These are phyloP conservation scores for Beauveria bassiana DNA, from an alignment of 2,329 filamentous ascomycete species.

Conservation along the genomic window DNA sequence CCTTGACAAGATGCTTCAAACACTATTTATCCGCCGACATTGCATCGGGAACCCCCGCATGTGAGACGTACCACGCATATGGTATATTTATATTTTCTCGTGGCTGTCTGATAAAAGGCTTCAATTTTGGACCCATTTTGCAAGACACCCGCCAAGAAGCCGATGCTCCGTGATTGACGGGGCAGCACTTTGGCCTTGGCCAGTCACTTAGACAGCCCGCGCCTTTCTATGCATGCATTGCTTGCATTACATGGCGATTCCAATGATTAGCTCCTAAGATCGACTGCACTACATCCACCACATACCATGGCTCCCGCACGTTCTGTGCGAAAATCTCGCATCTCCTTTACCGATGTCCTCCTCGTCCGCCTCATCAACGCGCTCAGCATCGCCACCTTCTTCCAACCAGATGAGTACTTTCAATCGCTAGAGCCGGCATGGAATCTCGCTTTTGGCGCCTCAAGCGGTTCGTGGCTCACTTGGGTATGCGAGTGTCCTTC, in stretches of 20 bases:
- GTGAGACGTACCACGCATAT: neutral
- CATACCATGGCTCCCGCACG: neutral
- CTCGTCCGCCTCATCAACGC: conserved; percentile 74
- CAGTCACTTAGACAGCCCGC: neutral
- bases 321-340: neutral
- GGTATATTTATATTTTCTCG: neutral
- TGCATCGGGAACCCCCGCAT: neutral
- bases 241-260: neutral
- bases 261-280: neutral
- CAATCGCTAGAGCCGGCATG: conserved; percentile 94
- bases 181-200: neutral
- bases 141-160: neutral
- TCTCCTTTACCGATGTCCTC: conserved; percentile 38
- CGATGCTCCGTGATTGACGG: neutral
- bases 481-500: conserved; percentile 57
- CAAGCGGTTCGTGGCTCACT: conserved; percentile 83
- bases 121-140: no score
- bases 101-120: neutral
- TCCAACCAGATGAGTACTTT: conserved; percentile 97
- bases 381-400: conserved; percentile 75
- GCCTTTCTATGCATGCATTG: neutral
- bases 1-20: conserved; percentile 2
- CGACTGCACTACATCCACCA: neutral
- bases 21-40: neutral
- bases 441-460: conserved; percentile 71